Base-by-base conservation (phyloP, 164 flowering plant species). In the Protea cynaroides region DNA sequence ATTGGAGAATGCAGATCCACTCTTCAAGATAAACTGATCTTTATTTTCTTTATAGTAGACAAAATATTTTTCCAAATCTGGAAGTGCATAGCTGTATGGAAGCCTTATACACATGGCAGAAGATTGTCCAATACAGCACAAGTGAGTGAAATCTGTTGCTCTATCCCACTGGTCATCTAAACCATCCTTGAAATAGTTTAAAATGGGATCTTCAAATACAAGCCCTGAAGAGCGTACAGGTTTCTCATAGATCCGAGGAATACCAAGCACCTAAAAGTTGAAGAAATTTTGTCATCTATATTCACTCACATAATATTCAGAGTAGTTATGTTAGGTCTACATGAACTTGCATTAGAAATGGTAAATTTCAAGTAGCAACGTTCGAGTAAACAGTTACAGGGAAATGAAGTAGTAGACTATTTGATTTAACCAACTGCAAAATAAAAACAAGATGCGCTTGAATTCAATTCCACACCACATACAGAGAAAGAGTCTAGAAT, bases 51-150 rank as follows among this genome's bases (percentile, higher is more conserved):
- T 73, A 51, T 82, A 85, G 40, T 62, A 67, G 24, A 62, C 67
- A 69, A 85, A 87, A 47, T 73, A 70, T 52, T 82, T 78, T 13
- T 53, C 46, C 25, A 93, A 77, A 70, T 81, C 64, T 21, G 96
- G 87, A 62, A 89, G 76, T 6, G 63, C 14, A 40, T 69, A 57
- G 25, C 64, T 69, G 55, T 25, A 1, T 40, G 90, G 84, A 62
- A 93, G 75, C 80, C 87, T 84, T 68, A 90, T 58, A 67, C 98
- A 93, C 46, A 90, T n/a, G 25, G 79, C 71, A 44, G 94, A 84
- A 25, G 97, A 93, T 34, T 89, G 96, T 2, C 98, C 98, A 58
- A 93, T 82, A 18, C 68, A 68, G 60, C 58, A 66, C 0, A 61
- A 73, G 62, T 80, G 78, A 59, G 96, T 84, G 63, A 90, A 93